phyloP scores from a whole-genome alignment of 805 yeast genomes.

The Priceomyces haplophilus region DNA sequence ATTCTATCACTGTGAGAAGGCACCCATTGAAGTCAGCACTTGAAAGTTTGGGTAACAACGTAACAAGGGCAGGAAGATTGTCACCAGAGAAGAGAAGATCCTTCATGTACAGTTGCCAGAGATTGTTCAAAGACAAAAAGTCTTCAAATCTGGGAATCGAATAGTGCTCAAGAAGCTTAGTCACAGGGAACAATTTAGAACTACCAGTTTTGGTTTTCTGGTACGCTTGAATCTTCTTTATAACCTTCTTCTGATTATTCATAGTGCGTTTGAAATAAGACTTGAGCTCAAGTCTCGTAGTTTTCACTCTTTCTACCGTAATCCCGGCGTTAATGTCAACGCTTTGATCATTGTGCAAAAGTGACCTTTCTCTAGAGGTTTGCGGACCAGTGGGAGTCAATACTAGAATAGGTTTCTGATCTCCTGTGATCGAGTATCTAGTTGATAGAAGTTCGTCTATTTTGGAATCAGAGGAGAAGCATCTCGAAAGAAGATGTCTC shows the following conservation, averaged over 20 bases:
- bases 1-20: slow-evolving; percentile 52
- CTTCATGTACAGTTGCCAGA: slow-evolving; percentile 72
- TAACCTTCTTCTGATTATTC: slow-evolving; percentile 36
- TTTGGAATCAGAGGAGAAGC: slow-evolving; percentile 35
- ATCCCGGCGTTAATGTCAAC: slow-evolving; percentile 15
- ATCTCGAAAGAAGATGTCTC: slow-evolving; percentile 43
- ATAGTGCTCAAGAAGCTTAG: slow-evolving; percentile 21
- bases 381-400: slow-evolving; percentile 35
- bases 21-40: slow-evolving; percentile 84
- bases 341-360: slow-evolving; percentile 14
- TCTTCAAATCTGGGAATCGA: slow-evolving; percentile 44
- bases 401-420: slow-evolving; percentile 44
- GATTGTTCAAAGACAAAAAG: slow-evolving; percentile 51
- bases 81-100: slow-evolving; percentile 46
- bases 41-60: slow-evolving; percentile 55
- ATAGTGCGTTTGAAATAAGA: slow-evolving; percentile 37
- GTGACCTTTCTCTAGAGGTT: slow-evolving; percentile 16
- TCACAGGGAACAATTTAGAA: slow-evolving; percentile 24
- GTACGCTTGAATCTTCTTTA: slow-evolving; percentile 34
- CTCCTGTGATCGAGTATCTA: slow-evolving; percentile 46
- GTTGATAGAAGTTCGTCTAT: slow-evolving; percentile 41
- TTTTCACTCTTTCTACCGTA: slow-evolving; percentile 20
- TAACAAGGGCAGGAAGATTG: slow-evolving; percentile 22
- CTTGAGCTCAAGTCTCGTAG: slow-evolving; percentile 42
- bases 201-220: slow-evolving; percentile 18